These are phyloP conservation scores for Rickenella mellea DNA, from an alignment of 768 basidiomycete species.

Conservation along the genomic window DNA sequence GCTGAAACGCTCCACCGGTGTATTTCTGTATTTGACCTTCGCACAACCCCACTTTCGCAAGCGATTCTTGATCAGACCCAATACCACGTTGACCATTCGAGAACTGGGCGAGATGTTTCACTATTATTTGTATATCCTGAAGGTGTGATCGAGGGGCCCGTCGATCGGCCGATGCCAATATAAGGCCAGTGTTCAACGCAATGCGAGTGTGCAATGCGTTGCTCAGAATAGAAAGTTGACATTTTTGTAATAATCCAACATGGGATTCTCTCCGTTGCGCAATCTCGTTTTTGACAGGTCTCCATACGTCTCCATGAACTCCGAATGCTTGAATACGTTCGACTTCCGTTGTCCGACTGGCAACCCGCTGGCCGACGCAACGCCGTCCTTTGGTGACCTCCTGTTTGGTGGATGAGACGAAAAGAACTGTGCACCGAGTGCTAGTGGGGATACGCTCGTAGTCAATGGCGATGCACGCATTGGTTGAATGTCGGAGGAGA, in stretches of 20 bases:
- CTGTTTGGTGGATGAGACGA: constrained; percentile 55
- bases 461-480: constrained; percentile 44
- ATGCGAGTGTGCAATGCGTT: too few species aligned
- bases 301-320: constrained; percentile 83
- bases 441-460: constrained; percentile 37
- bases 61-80: constrained; percentile 48
- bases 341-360: constrained; percentile 77
- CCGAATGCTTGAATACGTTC: constrained; percentile 77
- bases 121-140: constrained; percentile 70
- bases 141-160: constrained; percentile 14
- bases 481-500: constrained; percentile 9
- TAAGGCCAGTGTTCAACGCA: too few species aligned
- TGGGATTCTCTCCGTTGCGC: constrained; percentile 78
- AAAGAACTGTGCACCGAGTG: constrained; percentile 60
- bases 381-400: constrained; percentile 58
- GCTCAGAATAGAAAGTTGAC: constrained; percentile 88
- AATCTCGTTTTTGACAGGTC: constrained; percentile 62
- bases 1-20: constrained; percentile 44
- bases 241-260: constrained; percentile 86
- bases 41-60: constrained; percentile 85
- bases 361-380: constrained; percentile 63
- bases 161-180: too few species aligned
- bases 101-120: constrained; percentile 75
- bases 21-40: constrained; percentile 76
- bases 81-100: constrained; percentile 54